Evolutionary conservation across 1,284 basidiomycete species (phyloP).

Genomic region (Phaffia rhodozyma): DNA sequence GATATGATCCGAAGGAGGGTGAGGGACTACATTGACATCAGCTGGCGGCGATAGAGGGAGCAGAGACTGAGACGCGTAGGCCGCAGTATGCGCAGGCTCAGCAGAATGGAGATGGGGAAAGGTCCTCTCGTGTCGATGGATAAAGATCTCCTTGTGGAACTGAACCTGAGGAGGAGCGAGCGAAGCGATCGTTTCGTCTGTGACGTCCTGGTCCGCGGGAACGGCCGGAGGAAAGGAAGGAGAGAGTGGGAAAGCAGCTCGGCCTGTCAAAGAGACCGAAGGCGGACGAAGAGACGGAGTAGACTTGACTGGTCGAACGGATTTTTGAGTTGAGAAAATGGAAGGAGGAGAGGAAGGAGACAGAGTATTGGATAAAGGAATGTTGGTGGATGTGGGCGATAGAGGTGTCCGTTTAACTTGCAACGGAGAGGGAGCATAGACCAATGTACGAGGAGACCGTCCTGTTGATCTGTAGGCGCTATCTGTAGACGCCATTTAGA

Average conservation of each 20-base stretch:
- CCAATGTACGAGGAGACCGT: no score
- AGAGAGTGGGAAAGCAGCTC: not conserved
- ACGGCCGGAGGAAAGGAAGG: not conserved
- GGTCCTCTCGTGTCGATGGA: conserved; percentile 5
- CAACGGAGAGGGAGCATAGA: not conserved
- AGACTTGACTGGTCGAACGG: conserved; percentile 3
- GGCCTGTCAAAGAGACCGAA: no score
- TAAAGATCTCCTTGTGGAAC: conserved; percentile 14
- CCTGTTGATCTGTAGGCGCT: no score
- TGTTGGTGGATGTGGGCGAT: not conserved
- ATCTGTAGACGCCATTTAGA: no score
- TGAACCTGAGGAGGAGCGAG: not conserved
- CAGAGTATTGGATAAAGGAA: not conserved
- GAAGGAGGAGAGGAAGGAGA: not conserved
- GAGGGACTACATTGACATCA: not conserved
- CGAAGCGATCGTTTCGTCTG: not conserved
- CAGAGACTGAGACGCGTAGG: no score
- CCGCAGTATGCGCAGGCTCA: not conserved
- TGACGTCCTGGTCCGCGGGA: not conserved
- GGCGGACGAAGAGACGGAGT: not conserved
- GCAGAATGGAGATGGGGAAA: conserved; percentile 13
- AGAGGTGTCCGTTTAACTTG: not conserved
- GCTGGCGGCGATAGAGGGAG: not conserved
- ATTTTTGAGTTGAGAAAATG: not conserved
- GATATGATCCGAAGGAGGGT: no score